Evolutionary conservation across 805 yeast genomes (phyloP).

Genomic region (Candida sphagnicola): DNA sequence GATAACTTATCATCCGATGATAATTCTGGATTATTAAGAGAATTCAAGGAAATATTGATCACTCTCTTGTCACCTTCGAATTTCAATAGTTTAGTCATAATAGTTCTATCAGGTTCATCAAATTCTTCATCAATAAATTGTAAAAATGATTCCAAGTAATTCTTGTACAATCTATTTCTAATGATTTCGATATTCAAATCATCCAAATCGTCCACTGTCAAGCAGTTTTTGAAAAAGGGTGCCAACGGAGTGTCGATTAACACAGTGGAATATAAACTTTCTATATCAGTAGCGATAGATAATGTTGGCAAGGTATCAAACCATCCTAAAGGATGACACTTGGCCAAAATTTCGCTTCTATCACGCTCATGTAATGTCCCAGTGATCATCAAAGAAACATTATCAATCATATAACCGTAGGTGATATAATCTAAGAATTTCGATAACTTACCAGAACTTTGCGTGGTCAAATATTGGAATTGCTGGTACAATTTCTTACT

Average conservation of each 20-base stretch:
- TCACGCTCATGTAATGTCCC: slow-evolving; percentile 97
- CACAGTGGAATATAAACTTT: slow-evolving; percentile 87
- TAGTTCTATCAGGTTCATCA: slow-evolving; percentile 72
- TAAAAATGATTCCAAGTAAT: slow-evolving; percentile 85
- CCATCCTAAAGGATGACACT: slow-evolving; percentile 98
- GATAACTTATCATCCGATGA: slow-evolving; percentile 65
- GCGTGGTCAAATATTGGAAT: slow-evolving; percentile 79
- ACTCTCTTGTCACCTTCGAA: slow-evolving; percentile 96
- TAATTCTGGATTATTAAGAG: slow-evolving; percentile 74
- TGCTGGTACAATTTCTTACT: slow-evolving; percentile 72
- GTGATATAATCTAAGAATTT: slow-evolving; percentile 89
- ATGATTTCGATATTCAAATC: slow-evolving; percentile 94
- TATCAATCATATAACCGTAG: slow-evolving; percentile 98
- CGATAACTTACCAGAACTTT: slow-evolving; percentile 75
- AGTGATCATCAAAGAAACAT: slow-evolving; percentile 91
- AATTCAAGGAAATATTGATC: slow-evolving; percentile 86
- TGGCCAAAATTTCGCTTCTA: slow-evolving; percentile 75
- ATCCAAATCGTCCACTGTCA: slow-evolving; percentile 83
- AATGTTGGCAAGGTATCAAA: slow-evolving; percentile 95
- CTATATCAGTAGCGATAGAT: slow-evolving; percentile 91
- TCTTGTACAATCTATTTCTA: slow-evolving; percentile 87
- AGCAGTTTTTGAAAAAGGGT: slow-evolving; percentile 88
- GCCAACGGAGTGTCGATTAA: slow-evolving; percentile 96
- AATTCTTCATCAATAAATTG: slow-evolving; percentile 59
- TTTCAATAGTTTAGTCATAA: slow-evolving; percentile 70